Evolutionary conservation across 148 eudicot species (phyloP), one percentile per base, ranked within the genome.

Genomic region (Cornus kousa): DNA sequence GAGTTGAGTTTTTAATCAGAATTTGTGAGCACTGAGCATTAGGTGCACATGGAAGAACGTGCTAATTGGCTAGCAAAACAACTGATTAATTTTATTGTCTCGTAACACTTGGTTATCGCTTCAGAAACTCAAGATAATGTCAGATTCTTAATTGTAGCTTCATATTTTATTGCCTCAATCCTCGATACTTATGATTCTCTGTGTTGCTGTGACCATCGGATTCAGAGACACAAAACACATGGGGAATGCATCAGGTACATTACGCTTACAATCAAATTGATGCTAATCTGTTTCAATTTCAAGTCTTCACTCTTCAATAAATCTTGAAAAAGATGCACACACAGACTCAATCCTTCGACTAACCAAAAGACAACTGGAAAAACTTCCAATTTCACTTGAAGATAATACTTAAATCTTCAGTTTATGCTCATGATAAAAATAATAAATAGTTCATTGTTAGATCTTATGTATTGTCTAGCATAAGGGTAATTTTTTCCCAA

Each of bases 181-280:
- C 28, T 28, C 8, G 94, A 86, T 87, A 76, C 87, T 94, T 69
- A 92, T 94, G 98, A 31, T 90, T 70, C 91, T 89, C 74, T 91
- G 98, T 68, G 80, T 94, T 86, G 89, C 91, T 53, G 97, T 92
- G 32, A 94, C 98, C 23, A 87, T 89, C 77, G 98, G 91, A 60
- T 94, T 94, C 76, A 79, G 85, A 83, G 89, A 94, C 74, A 88
- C 89, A 28, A 91, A 90, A 82, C 96, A 89, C 82, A 83, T 94
- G 78, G 98, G 98, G 46, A 94, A 94, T 86, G 98, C 98, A 39
- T 89, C 87, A 71, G 91, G 91, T 89, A 80, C 5, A 57, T 33
- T 69, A 72, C 39, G 62, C 43, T 71, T 9, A 24, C 22, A 65
- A 65, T 22, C 32, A 37, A 17, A 70, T 35, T 39, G 72, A 4